Evolutionary conservation across 768 basidiomycete genomes (phyloP), one percentile per base, ranked within the genome.

Genomic region (Termitomyces sp.): DNA sequence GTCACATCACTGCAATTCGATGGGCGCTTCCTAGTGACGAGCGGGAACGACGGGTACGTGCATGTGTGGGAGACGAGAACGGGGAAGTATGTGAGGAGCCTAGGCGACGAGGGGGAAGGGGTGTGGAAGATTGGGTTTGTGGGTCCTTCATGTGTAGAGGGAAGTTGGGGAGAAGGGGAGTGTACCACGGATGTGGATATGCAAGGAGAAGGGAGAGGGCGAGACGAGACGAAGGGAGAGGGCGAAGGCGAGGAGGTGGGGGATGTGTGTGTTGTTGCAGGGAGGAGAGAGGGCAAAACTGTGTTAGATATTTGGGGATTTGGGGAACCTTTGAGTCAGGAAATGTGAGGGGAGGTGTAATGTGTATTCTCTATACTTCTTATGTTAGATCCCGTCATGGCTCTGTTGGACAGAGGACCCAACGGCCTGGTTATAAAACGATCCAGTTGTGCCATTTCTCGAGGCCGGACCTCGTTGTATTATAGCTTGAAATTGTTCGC

Each of bases 1-100:
- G 79, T 98, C 23, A 95, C 94, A 0, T 83, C 87, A 8, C 78
- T 98, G 17, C 94, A 98, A 70, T 89, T 94, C 66, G 89, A 93
- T 69, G 78, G 81, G 10, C 78, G 84, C 44, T 91, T 89, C 73
- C 80, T 95, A 59, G 84, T 95, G 44, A 90, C 87, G 0, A 84
- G 87, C 19, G 92, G 92, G 40, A 92, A 90, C 63, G 93, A 94
- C 62, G 93, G 94, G 7, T 78, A 89, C 3, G 92, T 89, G 58
- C 72, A 85, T 62, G 66, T 94, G 66, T 94, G 79, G 71, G 88
- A 84, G 69, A 81, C 77, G 10, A 70, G 73, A 57, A 86, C 82
- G 15, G 91, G 91, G 23, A 69, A 72, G 48, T 76, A 82, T 66
- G 82, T 96, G 61, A 75, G 94, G 54, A 26, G 94, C 64, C 66